These are phyloP conservation scores for Botryosphaeria agaves DNA, from an alignment of 2,329 filamentous ascomycete species.

Conservation along the genomic window DNA sequence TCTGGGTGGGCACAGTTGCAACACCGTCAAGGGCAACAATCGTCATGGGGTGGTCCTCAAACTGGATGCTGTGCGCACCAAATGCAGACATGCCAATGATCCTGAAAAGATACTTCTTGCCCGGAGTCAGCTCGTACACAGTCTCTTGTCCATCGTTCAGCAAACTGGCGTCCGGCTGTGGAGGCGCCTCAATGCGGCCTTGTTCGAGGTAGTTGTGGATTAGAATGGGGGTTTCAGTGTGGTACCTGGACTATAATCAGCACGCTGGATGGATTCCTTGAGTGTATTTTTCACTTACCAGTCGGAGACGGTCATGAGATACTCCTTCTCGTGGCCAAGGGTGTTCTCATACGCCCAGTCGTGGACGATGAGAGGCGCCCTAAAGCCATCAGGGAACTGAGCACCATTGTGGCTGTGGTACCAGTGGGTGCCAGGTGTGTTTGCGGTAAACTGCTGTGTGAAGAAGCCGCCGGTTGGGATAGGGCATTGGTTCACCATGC, in stretches of 20 bases:
- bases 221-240: slow-evolving; percentile 35
- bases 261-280: no score
- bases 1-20: slow-evolving; percentile 42
- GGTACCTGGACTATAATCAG: slow-evolving; percentile 30
- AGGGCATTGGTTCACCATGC: slow-evolving; percentile 47
- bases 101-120: slow-evolving; percentile 56
- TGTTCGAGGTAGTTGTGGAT: slow-evolving; percentile 28
- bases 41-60: slow-evolving; percentile 32
- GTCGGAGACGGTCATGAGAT: slow-evolving; percentile 48
- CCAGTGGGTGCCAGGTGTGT: slow-evolving; percentile 63
- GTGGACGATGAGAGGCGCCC: slow-evolving; percentile 46
- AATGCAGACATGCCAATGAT: slow-evolving; percentile 61
- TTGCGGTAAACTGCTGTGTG: slow-evolving; percentile 49
- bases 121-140: slow-evolving; percentile 41
- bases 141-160: slow-evolving; percentile 54
- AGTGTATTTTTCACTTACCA: slow-evolving; percentile 32
- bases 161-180: slow-evolving; percentile 49
- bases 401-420: slow-evolving; percentile 54
- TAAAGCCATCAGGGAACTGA: slow-evolving; percentile 54
- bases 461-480: slow-evolving; percentile 48
- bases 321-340: slow-evolving; percentile 42
- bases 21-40: slow-evolving; percentile 61
- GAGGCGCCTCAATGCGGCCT: slow-evolving; percentile 38
- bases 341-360: slow-evolving; percentile 43
- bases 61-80: slow-evolving; percentile 29